Percentiles rank a stretch among this genome's conserved stretches.
Evolutionary conservation across 139 green algal species (phyloP).

Genomic region (Ettlia oleoabundans): DNA sequence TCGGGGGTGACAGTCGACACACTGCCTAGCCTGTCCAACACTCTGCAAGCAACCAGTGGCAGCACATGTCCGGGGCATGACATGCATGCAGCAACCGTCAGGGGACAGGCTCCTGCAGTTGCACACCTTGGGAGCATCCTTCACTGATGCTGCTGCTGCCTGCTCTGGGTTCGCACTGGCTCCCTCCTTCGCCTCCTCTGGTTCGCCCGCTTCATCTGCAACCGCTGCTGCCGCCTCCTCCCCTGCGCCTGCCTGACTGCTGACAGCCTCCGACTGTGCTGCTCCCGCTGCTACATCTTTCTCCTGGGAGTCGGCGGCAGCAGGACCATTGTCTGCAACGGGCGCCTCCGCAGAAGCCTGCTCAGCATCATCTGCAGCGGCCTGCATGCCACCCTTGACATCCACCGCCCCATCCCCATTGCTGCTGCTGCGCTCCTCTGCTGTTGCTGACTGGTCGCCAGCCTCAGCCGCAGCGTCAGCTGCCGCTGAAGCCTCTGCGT

Average conservation of each 20-base stretch:
- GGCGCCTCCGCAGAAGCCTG: background rate
- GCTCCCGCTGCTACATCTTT: background rate
- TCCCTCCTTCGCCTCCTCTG: too few species aligned
- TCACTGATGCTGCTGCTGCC: background rate
- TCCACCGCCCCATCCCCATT: background rate
- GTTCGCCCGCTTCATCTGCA: background rate
- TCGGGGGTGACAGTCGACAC: too few species aligned
- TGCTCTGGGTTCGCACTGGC: too few species aligned
- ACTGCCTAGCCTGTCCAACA: too few species aligned
- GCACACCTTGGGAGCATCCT: background rate
- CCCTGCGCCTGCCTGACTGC: background rate
- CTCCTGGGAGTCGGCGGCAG: background rate
- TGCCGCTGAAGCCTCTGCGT: background rate
- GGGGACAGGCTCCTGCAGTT: background rate
- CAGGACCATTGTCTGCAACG: background rate
- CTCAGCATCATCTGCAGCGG: background rate
- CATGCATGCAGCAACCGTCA: background rate
- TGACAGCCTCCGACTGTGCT: background rate
- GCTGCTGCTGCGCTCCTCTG: conserved; percentile 12
- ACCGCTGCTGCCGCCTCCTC: background rate
- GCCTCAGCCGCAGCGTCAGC: background rate
- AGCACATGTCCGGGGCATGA: too few species aligned
- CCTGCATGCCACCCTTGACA: background rate
- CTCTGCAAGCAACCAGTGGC: too few species aligned
- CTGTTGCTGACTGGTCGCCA: background rate